phyloP scores from a whole-genome alignment of 1,139 yeast genomes.

The Taphrina communis region DNA sequence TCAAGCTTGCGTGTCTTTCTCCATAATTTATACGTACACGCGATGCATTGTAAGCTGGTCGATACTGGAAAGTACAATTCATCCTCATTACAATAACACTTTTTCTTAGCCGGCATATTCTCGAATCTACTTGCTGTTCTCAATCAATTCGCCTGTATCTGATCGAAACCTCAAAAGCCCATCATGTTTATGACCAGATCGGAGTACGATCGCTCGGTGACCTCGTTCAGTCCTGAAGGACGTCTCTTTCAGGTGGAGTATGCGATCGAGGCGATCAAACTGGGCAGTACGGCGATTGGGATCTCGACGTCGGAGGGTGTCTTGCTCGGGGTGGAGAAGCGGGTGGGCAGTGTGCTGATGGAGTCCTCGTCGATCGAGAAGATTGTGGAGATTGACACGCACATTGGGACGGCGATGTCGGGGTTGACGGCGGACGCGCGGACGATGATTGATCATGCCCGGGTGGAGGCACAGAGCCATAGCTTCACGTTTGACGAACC shows the following conservation, averaged over 20 bases:
- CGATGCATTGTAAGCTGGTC: not conserved
- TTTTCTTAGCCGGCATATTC: too few relatives aligned
- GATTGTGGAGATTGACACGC: constrained; percentile 90
- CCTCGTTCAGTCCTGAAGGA: constrained; percentile 98
- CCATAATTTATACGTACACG: constrained; percentile 13
- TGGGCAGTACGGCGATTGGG: constrained; percentile 97
- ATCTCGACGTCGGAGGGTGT: constrained; percentile 97
- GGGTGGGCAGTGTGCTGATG: constrained; percentile 89
- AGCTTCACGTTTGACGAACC: constrained; percentile 89
- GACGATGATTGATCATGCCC: constrained; percentile 97
- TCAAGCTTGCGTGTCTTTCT: constrained; percentile 17
- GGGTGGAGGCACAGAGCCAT: constrained; percentile 89
- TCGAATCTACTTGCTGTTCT: not conserved
- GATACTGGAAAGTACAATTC: too few relatives aligned
- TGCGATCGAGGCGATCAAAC: constrained; percentile 94
- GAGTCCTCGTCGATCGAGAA: constrained; percentile 95
- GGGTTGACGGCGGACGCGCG: constrained; percentile 99
- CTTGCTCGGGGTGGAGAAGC: constrained; percentile 92
- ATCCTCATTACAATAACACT: not conserved
- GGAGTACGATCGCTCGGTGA: constrained; percentile 98
- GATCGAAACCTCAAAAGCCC: not conserved
- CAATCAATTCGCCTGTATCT: not conserved
- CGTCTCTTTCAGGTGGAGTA: constrained; percentile 98
- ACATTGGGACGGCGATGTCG: constrained; percentile 98
- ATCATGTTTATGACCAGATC: constrained; percentile 95